Percentiles rank a stretch among this genome's conserved stretches.
Conservation (phyloP, 371 early-diverging fungal species). For the Coemansia sp. region DNA sequence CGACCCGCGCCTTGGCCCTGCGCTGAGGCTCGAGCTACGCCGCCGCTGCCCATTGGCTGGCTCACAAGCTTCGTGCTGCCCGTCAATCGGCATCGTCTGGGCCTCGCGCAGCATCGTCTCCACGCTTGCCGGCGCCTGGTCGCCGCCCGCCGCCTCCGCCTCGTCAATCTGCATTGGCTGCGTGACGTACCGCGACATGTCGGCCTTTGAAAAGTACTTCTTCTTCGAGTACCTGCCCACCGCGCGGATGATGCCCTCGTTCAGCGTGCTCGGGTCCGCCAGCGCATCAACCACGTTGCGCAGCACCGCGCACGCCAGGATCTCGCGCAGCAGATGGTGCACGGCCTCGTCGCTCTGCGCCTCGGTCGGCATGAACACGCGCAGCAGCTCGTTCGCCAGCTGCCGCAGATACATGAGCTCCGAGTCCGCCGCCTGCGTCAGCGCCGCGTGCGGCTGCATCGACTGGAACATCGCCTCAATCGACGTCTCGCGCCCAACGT, state of each 20-base stretch:
- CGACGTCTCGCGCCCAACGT: slow-evolving; percentile 43
- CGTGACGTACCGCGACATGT: slow-evolving; percentile 47
- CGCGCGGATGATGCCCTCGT: slow-evolving; percentile 43
- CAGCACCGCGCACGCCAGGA: slow-evolving; percentile 48
- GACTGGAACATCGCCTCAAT: slow-evolving; percentile 50
- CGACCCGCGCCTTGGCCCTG: too few species aligned
- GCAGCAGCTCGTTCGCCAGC: slow-evolving; percentile 40
- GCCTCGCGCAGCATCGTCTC: slow-evolving; percentile 49
- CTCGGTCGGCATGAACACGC: slow-evolving; percentile 45
- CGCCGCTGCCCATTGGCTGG: too few species aligned
- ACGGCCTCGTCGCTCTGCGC: slow-evolving; percentile 46
- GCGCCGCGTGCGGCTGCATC: slow-evolving; percentile 50
- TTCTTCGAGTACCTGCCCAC: slow-evolving; percentile 42
- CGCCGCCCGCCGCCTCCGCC: neutral
- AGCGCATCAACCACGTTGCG: slow-evolving; percentile 48
- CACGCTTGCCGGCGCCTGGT: slow-evolving; percentile 1
- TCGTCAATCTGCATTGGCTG: slow-evolving; percentile 38
- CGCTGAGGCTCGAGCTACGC: too few species aligned
- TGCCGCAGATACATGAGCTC: slow-evolving; percentile 48
- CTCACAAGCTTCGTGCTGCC: neutral
- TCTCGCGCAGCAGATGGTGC: slow-evolving; percentile 47
- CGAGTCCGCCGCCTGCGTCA: slow-evolving; percentile 47
- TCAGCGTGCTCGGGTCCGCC: slow-evolving; percentile 48
- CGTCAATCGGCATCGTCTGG: slow-evolving; percentile 30
- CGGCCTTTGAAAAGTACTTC: slow-evolving; percentile 44